Conservation (phyloP, 148 eudicot genomes). For the Heliamphora exappendiculata region DNA sequence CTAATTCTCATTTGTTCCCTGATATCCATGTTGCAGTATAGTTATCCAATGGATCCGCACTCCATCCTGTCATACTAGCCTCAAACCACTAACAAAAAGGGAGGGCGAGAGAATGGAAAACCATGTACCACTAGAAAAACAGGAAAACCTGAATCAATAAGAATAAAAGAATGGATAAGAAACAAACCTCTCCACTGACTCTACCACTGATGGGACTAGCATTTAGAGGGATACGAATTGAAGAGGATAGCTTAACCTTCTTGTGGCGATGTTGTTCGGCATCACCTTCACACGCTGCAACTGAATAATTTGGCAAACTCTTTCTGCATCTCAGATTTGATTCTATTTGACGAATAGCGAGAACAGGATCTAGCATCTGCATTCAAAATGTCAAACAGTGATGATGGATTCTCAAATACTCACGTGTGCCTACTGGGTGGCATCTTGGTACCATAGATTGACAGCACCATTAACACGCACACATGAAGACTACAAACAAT, state of each 20-base stretch:
- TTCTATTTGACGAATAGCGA: conserved; percentile 37
- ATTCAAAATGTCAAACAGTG: conserved; percentile 9
- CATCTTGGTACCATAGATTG: background rate
- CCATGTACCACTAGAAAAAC: background rate
- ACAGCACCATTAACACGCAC: background rate
- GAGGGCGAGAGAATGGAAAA: background rate
- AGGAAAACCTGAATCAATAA: background rate
- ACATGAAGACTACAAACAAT: background rate
- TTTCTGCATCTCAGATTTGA: conserved; percentile 32
- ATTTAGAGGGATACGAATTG: conserved; percentile 8
- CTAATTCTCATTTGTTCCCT: background rate
- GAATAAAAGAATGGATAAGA: background rate
- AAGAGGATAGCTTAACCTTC: conserved; percentile 38
- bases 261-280: conserved; percentile 27
- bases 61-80: background rate
- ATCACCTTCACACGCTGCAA: conserved; percentile 21
- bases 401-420: too few relatives aligned
- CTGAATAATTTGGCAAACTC: conserved; percentile 6
- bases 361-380: conserved; percentile 59
- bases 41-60: background rate
- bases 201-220: conserved; percentile 12
- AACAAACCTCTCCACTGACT: conserved; percentile 13
- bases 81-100: conserved; percentile 1
- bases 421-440: background rate
- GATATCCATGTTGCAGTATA: background rate